Base-by-base conservation (phyloP, 306 rosid genomes). In the Medicago ruthenica region DNA sequence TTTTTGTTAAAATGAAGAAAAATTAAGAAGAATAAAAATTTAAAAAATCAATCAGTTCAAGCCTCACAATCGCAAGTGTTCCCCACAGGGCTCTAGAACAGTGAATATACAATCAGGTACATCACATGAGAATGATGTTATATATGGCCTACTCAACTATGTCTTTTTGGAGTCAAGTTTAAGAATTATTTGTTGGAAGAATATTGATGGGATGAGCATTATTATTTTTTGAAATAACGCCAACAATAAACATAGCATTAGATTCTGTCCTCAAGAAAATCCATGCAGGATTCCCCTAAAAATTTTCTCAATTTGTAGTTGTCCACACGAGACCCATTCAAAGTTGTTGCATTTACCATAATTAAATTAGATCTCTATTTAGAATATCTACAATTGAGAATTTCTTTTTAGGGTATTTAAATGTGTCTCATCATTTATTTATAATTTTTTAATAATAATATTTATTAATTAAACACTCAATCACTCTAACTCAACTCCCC, bases 141-240 rank as follows among this genome's bases (percentile, higher is more conserved):
- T 27, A 27, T 9, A 75, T 54, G 75, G 78, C 62, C 83, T 55
- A 63, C 70, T 62, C 62, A 81, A 74, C 78, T 64, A 75, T 73
- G 69, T 27, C 57, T 27, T 34, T 83, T 77, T 74, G 84, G 85
- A 86, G 58, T 69, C 50, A 63, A 55, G 79, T 59, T 42, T 39
- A 8, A 16, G 70, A 76, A 67, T 58, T 73, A 61, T 79, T 72
- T 79, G 80, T 15, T 57, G 8, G 66, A 64, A 70, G 80, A 83
- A 86, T 77, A 78, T 48, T 76, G 42, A 67, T 83, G 59, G 69
- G 81, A 63, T 57, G 61, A 50, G 47, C 70, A 16, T 70, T 78
- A 34, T 64, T 74, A 54, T 59, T 58, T 65, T 65, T 40, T 47
- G 31, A 24, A 76, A 71, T 75, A 85, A 79, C 60, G 65, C 70